Evolutionary conservation across 2,329 filamentous ascomycete species (phyloP).

Genomic region (Xylariaceae sp.): DNA sequence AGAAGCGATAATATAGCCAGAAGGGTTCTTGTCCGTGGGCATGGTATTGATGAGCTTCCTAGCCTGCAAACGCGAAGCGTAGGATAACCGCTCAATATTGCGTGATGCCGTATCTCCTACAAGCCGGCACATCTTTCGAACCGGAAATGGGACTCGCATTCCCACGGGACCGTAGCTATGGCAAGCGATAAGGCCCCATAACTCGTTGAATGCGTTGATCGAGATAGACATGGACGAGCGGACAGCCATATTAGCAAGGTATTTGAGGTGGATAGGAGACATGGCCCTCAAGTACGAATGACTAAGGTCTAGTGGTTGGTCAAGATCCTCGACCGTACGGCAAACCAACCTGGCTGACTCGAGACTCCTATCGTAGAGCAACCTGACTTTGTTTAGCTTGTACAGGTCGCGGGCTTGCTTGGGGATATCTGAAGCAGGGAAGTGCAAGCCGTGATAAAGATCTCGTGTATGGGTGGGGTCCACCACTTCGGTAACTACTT

Average conservation of each 20-base stretch:
- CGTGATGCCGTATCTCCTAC: conserved; percentile 81
- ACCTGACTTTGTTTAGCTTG: conserved; percentile 81
- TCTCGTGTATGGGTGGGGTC: conserved; percentile 76
- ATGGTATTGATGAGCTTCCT: conserved; percentile 85
- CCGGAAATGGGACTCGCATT: conserved; percentile 89
- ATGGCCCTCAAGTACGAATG: conserved; percentile 83
- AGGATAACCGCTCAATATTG: conserved; percentile 84
- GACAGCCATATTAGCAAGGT: conserved; percentile 82
- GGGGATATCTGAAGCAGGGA: conserved; percentile 82
- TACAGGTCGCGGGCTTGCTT: conserved; percentile 86
- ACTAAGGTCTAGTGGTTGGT: conserved; percentile 74
- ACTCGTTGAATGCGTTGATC: conserved; percentile 76
- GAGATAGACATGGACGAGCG: conserved; percentile 95
- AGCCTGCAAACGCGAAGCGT: conserved; percentile 78
- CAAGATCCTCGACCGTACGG: conserved; percentile 67
- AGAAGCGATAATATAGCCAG: conserved; percentile 85
- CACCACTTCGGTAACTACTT: conserved; percentile 82
- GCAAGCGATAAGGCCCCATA: conserved; percentile 86
- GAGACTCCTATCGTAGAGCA: conserved; percentile 81
- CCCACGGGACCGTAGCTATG: conserved; percentile 73
- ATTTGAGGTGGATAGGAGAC: conserved; percentile 86
- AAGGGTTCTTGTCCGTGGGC: conserved; percentile 75
- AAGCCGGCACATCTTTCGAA: conserved; percentile 86
- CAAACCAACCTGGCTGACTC: conserved; percentile 79
- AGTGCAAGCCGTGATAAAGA: conserved; percentile 81